phyloP scores from a whole-genome alignment of 164 flowering plant genomes.

The Taxillus chinensis region DNA sequence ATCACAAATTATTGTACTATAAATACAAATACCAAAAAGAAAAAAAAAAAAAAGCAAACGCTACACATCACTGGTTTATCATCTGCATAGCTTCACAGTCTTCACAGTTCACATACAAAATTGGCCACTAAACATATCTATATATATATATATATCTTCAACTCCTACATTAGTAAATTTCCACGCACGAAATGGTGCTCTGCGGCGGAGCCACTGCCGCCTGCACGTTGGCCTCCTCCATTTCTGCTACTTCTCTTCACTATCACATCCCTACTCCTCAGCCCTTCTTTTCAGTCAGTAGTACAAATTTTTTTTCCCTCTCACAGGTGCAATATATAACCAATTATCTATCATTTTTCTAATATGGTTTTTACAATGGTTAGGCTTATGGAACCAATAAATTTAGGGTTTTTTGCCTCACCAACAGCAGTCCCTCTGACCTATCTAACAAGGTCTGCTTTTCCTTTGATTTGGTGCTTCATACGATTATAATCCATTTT shows the following conservation, averaged over 20 bases:
- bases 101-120: no score
- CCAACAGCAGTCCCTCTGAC: constrained; percentile 12
- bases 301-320: background rate
- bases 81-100: no score
- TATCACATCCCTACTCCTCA: constrained; percentile 5
- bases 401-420: constrained; percentile 26
- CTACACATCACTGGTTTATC: no score
- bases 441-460: constrained; percentile 30
- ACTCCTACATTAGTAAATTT: no score
- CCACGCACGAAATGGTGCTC: constrained; percentile 25
- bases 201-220: constrained; percentile 24
- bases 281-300: constrained; percentile 14
- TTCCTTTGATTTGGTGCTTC: background rate
- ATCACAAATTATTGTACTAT: no score
- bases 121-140: no score
- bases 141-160: no score
- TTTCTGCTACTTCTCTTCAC: constrained; percentile 30
- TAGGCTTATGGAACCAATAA: constrained; percentile 22
- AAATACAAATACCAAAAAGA: no score
- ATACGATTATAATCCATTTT: background rate
- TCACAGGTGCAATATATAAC: background rate
- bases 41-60: no score
- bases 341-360: background rate
- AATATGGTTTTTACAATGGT: background rate
- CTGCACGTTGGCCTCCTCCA: constrained; percentile 37